Base-by-base conservation (phyloP, 108 stramenopile species). In the Discostella stelligeroides region DNA sequence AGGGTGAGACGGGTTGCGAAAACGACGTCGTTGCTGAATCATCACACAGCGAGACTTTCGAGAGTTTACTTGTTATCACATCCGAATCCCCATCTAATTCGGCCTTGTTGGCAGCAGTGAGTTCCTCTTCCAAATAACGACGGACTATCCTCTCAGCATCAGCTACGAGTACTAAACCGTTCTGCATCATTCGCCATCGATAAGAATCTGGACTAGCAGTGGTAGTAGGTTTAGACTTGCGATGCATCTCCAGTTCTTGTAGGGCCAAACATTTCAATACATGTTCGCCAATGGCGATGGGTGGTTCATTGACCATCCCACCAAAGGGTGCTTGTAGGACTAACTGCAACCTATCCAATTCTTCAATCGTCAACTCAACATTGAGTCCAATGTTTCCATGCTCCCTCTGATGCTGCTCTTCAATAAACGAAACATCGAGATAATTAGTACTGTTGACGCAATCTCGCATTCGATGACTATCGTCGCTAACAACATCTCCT, bases 251-350 rank as follows among this genome's bases (percentile, higher is more conserved):
- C 68, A 75, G 55, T 49, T 80, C 79, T 51, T 80, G 74, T 60
- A 70, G 18, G 7, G 84, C 88, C 1, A 89, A 55, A 46, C 72
- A 77, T 60, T 68, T 76, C 81, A 86, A 86, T 3, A 94, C 34
- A 63, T 75, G 85, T n/a, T 88, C 87, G 56, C 87, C 90, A 74
- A 94, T 92, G 21, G 80, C 81, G 18, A 91, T 70, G 17, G 90
- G 88, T 27, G 89, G 81, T 60, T 94, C 93, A 51, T 94, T 90
- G 3, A 94, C 78, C 12, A 82, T 76, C 47, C 93, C 93, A n/a
- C 93, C 93, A 25, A 66, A 68, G n/a, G 90, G 90, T 45, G 86
- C 84, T 56, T 94, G 90, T 54, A 94, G 50, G 23, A 87, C 75
- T 23, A 94, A 78, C 63, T 87, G 84, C 47, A 94, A 68, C 25